phyloP scores from a whole-genome alignment of 306 rosid species.

The Quercus agrifolia region DNA sequence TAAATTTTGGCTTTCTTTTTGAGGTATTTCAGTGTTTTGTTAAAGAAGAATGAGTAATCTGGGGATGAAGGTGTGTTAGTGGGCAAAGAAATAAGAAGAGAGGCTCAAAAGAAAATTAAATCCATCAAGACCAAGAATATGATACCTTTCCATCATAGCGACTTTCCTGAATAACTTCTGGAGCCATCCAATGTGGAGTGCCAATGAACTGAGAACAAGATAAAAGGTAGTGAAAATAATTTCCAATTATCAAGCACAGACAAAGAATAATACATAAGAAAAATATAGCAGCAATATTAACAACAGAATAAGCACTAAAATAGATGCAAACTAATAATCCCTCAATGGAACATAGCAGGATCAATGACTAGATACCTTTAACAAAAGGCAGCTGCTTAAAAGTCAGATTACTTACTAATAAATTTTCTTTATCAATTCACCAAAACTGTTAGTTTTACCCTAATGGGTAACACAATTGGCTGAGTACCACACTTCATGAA shows the following conservation, averaged over 20 bases:
- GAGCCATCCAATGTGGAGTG: constrained; percentile 99
- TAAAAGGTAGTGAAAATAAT: constrained; percentile 24
- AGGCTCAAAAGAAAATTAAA: constrained; percentile 14
- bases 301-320: not conserved
- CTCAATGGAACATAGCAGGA: not conserved
- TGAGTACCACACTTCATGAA: too few relatives aligned
- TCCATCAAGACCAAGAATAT: too few relatives aligned
- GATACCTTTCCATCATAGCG: constrained; percentile 94
- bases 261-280: not conserved
- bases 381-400: not conserved
- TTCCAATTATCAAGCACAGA: not conserved
- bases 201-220: constrained; percentile 81
- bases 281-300: not conserved
- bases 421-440: not conserved
- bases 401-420: not conserved
- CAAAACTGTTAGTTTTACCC: not conserved
- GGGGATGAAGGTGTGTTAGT: constrained; percentile 7
- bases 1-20: not conserved
- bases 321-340: not conserved
- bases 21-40: not conserved
- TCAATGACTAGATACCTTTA: not conserved
- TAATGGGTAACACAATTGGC: too few relatives aligned
- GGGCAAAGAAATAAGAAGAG: constrained; percentile 14
- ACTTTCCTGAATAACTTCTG: constrained; percentile 98
- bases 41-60: not conserved